phyloP scores from a whole-genome alignment of 768 basidiomycete species.

The Scleroderma citrinum region DNA sequence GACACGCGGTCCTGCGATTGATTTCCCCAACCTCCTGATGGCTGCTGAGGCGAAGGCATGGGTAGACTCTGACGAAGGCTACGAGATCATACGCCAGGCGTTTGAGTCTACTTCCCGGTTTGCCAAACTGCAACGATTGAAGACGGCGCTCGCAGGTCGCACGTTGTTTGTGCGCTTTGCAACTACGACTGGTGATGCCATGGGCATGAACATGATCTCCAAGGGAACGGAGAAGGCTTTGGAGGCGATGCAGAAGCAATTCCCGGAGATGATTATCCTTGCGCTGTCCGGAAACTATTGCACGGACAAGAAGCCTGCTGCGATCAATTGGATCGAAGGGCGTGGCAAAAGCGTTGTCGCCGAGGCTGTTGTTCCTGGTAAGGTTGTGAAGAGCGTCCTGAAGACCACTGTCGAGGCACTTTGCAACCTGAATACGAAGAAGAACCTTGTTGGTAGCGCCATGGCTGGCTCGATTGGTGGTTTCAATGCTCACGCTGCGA shows the following conservation, averaged over 20 bases:
- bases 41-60: conserved; percentile 85
- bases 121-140: conserved; percentile 77
- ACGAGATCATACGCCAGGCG: conserved; percentile 65
- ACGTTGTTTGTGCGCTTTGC: conserved; percentile 92
- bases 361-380: conserved; percentile 88
- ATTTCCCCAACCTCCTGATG: conserved; percentile 76
- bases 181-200: conserved; percentile 94
- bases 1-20: conserved; percentile 98
- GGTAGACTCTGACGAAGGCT: conserved; percentile 82
- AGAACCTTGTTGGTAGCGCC: conserved; percentile 94
- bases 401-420: conserved; percentile 92
- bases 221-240: conserved; percentile 97
- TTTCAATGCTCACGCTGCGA: conserved; percentile 97
- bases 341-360: conserved; percentile 97
- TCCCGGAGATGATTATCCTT: conserved; percentile 87
- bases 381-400: conserved; percentile 80
- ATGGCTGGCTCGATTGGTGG: conserved; percentile 99
- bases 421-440: conserved; percentile 91
- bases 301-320: conserved; percentile 99
- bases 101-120: conserved; percentile 96
- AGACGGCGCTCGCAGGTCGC: conserved; percentile 88
- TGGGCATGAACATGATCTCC: conserved; percentile 99
- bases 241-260: conserved; percentile 66
- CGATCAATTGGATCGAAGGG: conserved; percentile 99
- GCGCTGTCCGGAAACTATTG: conserved; percentile 97